Conservation (phyloP, 306 rosid species). For the Sicyos baderoa region DNA sequence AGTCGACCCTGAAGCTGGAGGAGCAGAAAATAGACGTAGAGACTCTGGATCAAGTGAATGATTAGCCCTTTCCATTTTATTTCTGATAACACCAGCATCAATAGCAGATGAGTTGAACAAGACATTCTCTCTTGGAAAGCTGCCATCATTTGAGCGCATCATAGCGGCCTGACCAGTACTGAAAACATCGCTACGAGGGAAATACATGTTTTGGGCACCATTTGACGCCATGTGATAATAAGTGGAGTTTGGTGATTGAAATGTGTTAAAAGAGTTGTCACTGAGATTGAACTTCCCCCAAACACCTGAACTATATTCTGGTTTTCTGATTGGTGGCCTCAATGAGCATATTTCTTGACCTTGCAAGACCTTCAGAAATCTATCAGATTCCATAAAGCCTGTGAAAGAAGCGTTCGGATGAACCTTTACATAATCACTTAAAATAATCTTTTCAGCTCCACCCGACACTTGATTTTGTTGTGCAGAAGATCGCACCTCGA, state of each 20-base stretch:
- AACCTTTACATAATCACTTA: constrained; percentile 58
- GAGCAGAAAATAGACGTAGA: constrained; percentile 34
- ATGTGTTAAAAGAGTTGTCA: constrained; percentile 44
- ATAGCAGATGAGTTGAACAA: constrained; percentile 34
- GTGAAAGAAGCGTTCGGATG: constrained; percentile 50
- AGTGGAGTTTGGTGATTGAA: constrained; percentile 46
- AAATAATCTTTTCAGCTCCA: constrained; percentile 38
- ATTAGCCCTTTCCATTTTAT: constrained; percentile 40
- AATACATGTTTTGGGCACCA: constrained; percentile 36
- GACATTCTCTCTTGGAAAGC: constrained; percentile 41
- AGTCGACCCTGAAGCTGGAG: constrained; percentile 37
- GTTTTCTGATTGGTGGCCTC: constrained; percentile 57
- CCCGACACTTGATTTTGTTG: constrained; percentile 46
- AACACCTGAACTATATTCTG: constrained; percentile 44
- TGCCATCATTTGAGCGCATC: constrained; percentile 36
- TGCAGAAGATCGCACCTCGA: constrained; percentile 50
- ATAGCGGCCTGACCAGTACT: constrained; percentile 40
- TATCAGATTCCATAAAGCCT: constrained; percentile 60
- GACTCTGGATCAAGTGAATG: constrained; percentile 37
- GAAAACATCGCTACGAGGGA: constrained; percentile 50
- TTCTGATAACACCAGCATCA: constrained; percentile 37
- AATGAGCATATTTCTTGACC: constrained; percentile 94
- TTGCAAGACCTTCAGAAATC: constrained; percentile 94
- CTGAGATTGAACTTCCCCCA: constrained; percentile 56
- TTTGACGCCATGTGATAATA: not conserved